These are phyloP conservation scores for Chaetomium cochliodes DNA, from an alignment of 495 filamentous ascomycete genomes.

Conservation along the genomic window DNA sequence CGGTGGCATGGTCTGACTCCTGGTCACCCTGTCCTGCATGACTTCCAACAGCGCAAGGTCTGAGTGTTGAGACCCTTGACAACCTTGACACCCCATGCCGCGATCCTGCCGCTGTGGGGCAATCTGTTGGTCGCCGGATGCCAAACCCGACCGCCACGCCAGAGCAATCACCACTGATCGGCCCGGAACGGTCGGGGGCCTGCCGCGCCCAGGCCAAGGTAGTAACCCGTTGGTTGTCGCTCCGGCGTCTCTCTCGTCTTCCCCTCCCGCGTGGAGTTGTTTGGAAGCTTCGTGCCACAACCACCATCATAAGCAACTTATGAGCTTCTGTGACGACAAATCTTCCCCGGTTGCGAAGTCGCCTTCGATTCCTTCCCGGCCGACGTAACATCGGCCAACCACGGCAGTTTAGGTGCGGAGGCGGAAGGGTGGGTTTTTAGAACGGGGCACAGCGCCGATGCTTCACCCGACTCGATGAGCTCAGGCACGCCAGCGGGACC, in stretches of 20 bases:
- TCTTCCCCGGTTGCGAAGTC: no score
- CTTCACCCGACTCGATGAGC: slow-evolving; percentile 7
- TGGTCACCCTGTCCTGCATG: no score
- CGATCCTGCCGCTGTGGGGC: not conserved
- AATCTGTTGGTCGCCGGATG: slow-evolving; percentile 6
- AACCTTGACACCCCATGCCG: not conserved
- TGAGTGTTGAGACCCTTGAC: no score
- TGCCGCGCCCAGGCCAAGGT: not conserved
- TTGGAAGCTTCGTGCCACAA: no score
- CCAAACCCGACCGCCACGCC: not conserved
- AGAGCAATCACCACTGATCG: not conserved
- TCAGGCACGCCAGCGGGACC: not conserved
- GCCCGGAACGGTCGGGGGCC: not conserved
- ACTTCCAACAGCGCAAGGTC: no score
- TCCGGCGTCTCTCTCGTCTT: not conserved
- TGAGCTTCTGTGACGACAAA: no score
- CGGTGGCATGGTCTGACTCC: no score
- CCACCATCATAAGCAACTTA: no score
- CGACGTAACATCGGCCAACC: not conserved
- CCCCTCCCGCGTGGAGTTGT: no score
- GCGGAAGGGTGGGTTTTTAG: not conserved
- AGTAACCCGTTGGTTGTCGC: not conserved
- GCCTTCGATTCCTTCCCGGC: not conserved
- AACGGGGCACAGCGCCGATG: not conserved
- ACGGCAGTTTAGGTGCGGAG: not conserved